A percentile compares a stretch with the other conserved stretches of the same genome.
phyloP scores from a whole-genome alignment of 495 filamentous ascomycete genomes.

The Oleoguttula mirabilis region DNA sequence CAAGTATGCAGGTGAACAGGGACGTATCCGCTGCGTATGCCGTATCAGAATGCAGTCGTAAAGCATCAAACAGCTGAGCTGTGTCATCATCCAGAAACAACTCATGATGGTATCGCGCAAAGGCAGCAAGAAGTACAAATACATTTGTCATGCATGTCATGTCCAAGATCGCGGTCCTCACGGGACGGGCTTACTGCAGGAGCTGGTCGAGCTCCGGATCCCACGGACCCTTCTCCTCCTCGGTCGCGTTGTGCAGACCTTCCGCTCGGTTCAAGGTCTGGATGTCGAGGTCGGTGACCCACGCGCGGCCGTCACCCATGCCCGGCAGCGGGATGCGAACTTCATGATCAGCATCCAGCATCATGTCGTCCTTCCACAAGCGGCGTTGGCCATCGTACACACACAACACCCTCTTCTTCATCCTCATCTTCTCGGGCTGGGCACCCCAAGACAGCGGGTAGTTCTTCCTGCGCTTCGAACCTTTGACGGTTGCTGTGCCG shows the following conservation, averaged over 20 bases:
- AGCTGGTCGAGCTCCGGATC: slow-evolving; percentile 30
- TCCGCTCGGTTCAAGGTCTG: slow-evolving; percentile 78
- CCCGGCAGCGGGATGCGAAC: slow-evolving; percentile 63
- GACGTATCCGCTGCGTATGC: too few relatives aligned
- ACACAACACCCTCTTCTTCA: slow-evolving; percentile 90
- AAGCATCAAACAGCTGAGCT: too few relatives aligned
- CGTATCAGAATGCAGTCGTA: too few relatives aligned
- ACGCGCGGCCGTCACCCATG: slow-evolving; percentile 52
- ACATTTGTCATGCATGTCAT: too few relatives aligned
- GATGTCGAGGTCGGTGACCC: slow-evolving; percentile 88
- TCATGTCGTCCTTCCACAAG: slow-evolving; percentile 98
- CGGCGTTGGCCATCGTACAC: slow-evolving; percentile 83
- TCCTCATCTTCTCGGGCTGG: slow-evolving; percentile 79
- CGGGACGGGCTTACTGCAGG: slow-evolving; percentile 18
- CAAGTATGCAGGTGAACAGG: too few relatives aligned
- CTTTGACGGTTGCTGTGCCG: slow-evolving; percentile 26
- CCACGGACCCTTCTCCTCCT: slow-evolving; percentile 79
- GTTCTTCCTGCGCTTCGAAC: slow-evolving; percentile 67
- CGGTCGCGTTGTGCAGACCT: slow-evolving; percentile 61
- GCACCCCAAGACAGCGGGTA: slow-evolving; percentile 91
- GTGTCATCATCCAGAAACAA: too few relatives aligned
- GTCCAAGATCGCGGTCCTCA: too few relatives aligned
- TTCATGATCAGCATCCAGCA: slow-evolving; percentile 90
- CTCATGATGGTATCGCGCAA: too few relatives aligned
- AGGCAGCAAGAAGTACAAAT: too few relatives aligned